Evolutionary conservation across 345 rosid genomes (phyloP), one percentile per base, ranked within the genome.

Genomic region (Eutrema yunnanense): DNA sequence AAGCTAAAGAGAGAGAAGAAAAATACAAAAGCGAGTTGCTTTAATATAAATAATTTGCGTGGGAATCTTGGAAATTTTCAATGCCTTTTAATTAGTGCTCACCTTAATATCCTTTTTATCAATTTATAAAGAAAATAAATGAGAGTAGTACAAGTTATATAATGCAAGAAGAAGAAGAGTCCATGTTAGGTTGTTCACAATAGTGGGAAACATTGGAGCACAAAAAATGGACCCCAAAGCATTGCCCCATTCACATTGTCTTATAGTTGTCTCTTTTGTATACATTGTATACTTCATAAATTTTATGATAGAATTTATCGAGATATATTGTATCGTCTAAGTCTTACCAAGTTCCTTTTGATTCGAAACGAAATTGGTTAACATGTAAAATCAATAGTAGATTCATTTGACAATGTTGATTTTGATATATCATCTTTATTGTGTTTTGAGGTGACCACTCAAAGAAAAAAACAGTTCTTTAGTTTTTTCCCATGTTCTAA

Each of bases 161-260:
- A 41, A 77, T 54, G 60, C 44, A 62, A 54, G 70, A 62, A 72
- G 41, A 58, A 62, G 41, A 58, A 62, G 55, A 38, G 65, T 54
- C 69, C 80, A 79, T 81, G 78, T 71, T 80, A 52, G 71, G 79
- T 73, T 72, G 82, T 61, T 44, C 22, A 73, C 78, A 55, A 14
- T 52, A 65, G 86, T 77, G 78, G 85, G 77, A 76, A 84, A 75
- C 86, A 81, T 51, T 72, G 65, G 52, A 57, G 75, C 78, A 73
- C 11, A 77, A 65, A 76, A 57, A 38, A 65, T 69, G 82, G 82
- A 75, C 83, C 73, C 69, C 61, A 43, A 70, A 43, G 52, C 76
- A 57, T 14, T 56, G 62, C 75, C 79, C 70, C 69, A 69, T 69
- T 62, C 66, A 71, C 75, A 71, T 64, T 71, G 73, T 77, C 76